Conservation (phyloP, 75 land plant species). For the Chamaecyparis obtusa region DNA sequence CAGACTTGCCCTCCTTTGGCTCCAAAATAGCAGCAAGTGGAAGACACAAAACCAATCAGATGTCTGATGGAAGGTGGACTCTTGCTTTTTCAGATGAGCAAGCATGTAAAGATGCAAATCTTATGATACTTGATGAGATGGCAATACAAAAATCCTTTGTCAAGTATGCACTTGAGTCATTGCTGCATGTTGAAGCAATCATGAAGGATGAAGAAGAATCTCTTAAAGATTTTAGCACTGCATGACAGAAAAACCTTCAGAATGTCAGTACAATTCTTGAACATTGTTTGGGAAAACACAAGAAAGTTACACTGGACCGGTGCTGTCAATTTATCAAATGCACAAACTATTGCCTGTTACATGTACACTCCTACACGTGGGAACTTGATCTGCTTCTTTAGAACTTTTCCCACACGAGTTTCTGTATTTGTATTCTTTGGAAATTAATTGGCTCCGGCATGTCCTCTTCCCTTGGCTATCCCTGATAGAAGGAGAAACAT, state of each 20-base stretch:
- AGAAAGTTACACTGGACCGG: neutral
- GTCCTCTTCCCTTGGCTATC: neutral
- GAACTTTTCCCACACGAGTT: neutral
- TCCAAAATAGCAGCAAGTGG: constrained; percentile 18
- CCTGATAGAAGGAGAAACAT: constrained; percentile 2
- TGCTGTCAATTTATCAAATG: neutral
- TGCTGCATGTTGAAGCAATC: constrained; percentile 32
- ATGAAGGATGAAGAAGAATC: neutral
- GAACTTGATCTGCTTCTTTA: neutral
- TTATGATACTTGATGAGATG: constrained; percentile 56
- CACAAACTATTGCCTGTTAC: neutral
- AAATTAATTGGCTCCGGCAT: neutral
- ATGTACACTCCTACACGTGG: neutral
- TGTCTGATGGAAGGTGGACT: constrained; percentile 95
- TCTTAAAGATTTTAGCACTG: neutral
- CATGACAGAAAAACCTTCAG: neutral
- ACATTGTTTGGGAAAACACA: neutral
- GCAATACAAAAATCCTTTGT: constrained; percentile 46
- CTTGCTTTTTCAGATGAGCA: constrained; percentile 82
- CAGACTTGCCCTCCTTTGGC: constrained; percentile 34
- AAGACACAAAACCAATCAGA: constrained; percentile 34
- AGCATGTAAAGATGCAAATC: constrained; percentile 66
- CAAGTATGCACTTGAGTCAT: constrained; percentile 41
- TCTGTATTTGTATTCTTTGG: constrained; percentile 4
- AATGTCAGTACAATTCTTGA: neutral